phyloP scores from a whole-genome alignment of 1,284 basidiomycete species.

The Chondrostereum purpureum region DNA sequence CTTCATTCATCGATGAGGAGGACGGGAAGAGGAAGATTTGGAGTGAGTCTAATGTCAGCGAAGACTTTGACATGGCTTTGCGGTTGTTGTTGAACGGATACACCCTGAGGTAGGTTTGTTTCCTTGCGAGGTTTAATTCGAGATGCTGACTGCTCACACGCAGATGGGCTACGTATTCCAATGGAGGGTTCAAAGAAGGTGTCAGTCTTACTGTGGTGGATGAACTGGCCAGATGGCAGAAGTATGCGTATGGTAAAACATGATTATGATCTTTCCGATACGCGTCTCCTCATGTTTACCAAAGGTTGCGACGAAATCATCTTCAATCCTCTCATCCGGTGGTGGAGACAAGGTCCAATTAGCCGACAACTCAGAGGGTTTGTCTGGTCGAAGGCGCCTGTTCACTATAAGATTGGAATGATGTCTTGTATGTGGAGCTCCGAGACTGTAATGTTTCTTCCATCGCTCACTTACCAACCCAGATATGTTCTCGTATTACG shows the following conservation, averaged over 20 bases:
- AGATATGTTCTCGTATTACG: constrained; percentile 56
- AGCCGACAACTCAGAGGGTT: constrained; percentile 73
- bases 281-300: constrained; percentile 2
- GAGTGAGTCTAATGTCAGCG: constrained; percentile 80
- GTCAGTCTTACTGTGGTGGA: constrained; percentile 81
- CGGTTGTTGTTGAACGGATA: constrained; percentile 54
- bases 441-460: constrained; percentile 16
- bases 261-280: constrained; percentile 10
- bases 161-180: constrained; percentile 78
- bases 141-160: constrained; percentile 15
- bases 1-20: constrained; percentile 59
- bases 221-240: constrained; percentile 80
- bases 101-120: constrained; percentile 63
- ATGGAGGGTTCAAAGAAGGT: constrained; percentile 79
- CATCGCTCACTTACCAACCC: constrained; percentile 13
- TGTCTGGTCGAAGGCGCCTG: constrained; percentile 68
- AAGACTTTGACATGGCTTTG: constrained; percentile 74
- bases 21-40: constrained; percentile 69
- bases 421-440: constrained; percentile 57
- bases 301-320: constrained; percentile 65
- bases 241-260: constrained; percentile 72
- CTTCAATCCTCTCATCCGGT: constrained; percentile 69
- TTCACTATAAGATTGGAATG: constrained; percentile 81
- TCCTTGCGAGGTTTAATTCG: constrained; percentile 15
- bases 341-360: constrained; percentile 72